Conservation (phyloP, 352 stramenopile species). For the Pythium myriotylum region DNA sequence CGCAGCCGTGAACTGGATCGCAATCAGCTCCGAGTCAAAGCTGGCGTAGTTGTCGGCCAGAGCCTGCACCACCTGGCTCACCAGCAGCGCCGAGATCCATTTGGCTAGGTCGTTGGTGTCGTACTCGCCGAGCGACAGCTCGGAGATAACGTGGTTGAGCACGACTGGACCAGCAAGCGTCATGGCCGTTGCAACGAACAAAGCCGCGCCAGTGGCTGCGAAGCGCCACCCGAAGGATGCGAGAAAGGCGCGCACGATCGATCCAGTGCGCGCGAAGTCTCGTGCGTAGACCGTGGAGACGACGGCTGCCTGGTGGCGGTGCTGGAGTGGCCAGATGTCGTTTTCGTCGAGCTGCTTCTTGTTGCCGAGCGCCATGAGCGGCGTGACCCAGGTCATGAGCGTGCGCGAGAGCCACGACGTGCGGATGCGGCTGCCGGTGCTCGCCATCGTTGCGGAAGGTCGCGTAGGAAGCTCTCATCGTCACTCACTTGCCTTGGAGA, state of each 20-base stretch:
- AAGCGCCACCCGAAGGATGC: slow-evolving; percentile 39
- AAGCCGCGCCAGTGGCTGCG: slow-evolving; percentile 33
- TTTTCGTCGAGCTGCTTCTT: slow-evolving; percentile 42
- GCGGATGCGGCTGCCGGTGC: not conserved
- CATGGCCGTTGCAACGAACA: slow-evolving; percentile 42
- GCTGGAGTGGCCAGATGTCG: slow-evolving; percentile 50
- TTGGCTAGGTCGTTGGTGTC: slow-evolving; percentile 19
- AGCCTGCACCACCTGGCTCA: slow-evolving; percentile 49
- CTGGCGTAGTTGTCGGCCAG: slow-evolving; percentile 51
- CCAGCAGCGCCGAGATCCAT: slow-evolving; percentile 48
- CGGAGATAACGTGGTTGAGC: slow-evolving; percentile 39
- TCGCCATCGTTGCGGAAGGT: no score
- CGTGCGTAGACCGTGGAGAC: slow-evolving; percentile 24
- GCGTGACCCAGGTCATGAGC: slow-evolving; percentile 49
- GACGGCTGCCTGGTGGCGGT: slow-evolving; percentile 27
- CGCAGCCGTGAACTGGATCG: slow-evolving; percentile 47
- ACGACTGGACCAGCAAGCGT: slow-evolving; percentile 45
- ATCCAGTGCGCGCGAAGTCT: slow-evolving; percentile 33
- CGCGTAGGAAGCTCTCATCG: no score
- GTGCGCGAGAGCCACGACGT: slow-evolving; percentile 34
- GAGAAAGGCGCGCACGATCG: slow-evolving; percentile 40
- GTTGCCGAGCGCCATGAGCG: slow-evolving; percentile 38
- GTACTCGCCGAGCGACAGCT: slow-evolving; percentile 30
- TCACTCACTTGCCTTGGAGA: no score
- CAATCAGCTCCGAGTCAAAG: slow-evolving; percentile 54